Percentiles rank a stretch among this genome's conserved stretches.
Conservation (phyloP, 305 asterid species). For the Coffea humblotiana region DNA sequence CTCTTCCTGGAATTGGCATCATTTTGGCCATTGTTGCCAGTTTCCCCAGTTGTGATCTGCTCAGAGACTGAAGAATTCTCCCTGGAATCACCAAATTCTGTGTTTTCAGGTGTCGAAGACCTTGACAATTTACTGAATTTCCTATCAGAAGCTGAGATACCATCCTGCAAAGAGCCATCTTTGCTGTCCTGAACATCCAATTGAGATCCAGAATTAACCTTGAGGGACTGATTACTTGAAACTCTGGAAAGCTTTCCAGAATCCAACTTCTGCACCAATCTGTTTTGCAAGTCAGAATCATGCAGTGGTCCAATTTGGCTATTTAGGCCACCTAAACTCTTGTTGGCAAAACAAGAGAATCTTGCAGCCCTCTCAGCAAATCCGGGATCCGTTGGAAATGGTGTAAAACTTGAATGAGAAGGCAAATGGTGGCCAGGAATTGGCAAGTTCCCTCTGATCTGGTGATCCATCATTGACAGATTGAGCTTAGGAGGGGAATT, state of each 20-base stretch:
- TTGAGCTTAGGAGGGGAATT: slow-evolving; percentile 78
- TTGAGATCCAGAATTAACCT: slow-evolving; percentile 34
- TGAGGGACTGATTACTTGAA: slow-evolving; percentile 36
- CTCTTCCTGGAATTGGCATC: slow-evolving; percentile 65
- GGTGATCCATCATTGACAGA: slow-evolving; percentile 42
- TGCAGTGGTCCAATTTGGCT: slow-evolving; percentile 14
- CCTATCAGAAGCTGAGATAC: slow-evolving; percentile 21
- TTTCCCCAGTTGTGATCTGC: slow-evolving; percentile 51
- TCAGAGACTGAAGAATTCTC: slow-evolving; percentile 79
- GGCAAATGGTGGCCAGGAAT: slow-evolving; percentile 29
- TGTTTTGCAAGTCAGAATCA: slow-evolving; percentile 19
- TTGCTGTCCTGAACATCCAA: slow-evolving; percentile 32
- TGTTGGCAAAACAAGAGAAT: slow-evolving; percentile 57
- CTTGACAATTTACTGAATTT: slow-evolving; percentile 29
- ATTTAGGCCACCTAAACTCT: slow-evolving; percentile 16
- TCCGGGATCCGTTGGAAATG: slow-evolving; percentile 58
- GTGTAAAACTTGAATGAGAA: slow-evolving; percentile 29
- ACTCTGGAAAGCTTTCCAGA: slow-evolving; percentile 45
- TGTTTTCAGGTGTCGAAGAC: slow-evolving; percentile 39
- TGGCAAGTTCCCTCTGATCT: slow-evolving; percentile 37
- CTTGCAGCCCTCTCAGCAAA: slow-evolving; percentile 73
- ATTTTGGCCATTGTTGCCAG: slow-evolving; percentile 23
- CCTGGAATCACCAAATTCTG: slow-evolving; percentile 52
- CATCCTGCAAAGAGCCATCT: slow-evolving; percentile 8
- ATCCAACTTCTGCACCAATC: slow-evolving; percentile 37